Conservation (phyloP, 371 early-diverging fungal genomes). For the Rhizopus sp. region DNA sequence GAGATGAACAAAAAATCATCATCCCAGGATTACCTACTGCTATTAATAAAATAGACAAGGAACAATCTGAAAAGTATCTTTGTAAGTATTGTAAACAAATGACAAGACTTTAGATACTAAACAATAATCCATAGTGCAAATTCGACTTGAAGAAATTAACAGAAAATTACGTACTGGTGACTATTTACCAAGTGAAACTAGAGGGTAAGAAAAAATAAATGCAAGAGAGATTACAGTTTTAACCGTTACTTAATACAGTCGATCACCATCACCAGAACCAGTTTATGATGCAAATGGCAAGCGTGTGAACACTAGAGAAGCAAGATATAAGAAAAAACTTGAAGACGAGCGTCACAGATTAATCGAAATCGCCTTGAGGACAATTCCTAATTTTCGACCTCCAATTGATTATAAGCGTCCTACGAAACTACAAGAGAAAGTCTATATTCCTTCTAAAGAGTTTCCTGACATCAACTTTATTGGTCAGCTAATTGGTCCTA, state of each 20-base stretch:
- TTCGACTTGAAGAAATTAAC: conserved; percentile 90
- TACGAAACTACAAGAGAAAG: conserved; percentile 83
- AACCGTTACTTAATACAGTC: conserved; percentile 19
- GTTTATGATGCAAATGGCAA: conserved; percentile 90
- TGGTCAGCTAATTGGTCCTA: conserved; percentile 95
- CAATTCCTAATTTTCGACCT: conserved; percentile 82
- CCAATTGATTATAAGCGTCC: conserved; percentile 91
- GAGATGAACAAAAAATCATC: conserved; percentile 70
- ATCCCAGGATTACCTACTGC: conserved; percentile 84
- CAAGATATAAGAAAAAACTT: conserved; percentile 85
- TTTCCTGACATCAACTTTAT: conserved; percentile 98
- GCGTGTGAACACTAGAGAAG: conserved; percentile 94
- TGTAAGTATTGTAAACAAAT: conserved; percentile 48
- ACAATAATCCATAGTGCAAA: conserved; percentile 54
- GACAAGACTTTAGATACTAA: not conserved
- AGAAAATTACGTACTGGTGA: conserved; percentile 81
- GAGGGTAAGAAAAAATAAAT: conserved; percentile 55
- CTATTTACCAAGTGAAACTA: conserved; percentile 75
- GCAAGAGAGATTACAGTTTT: conserved; percentile 28
- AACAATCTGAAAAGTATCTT: conserved; percentile 83
- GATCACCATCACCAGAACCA: conserved; percentile 95
- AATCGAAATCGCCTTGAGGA: conserved; percentile 78
- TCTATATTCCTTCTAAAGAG: conserved; percentile 94
- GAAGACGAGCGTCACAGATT: conserved; percentile 94
- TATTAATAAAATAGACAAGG: conserved; percentile 74